phyloP scores from a whole-genome alignment of 2,329 filamentous ascomycete genomes.

The Shiraia bambusicola region DNA sequence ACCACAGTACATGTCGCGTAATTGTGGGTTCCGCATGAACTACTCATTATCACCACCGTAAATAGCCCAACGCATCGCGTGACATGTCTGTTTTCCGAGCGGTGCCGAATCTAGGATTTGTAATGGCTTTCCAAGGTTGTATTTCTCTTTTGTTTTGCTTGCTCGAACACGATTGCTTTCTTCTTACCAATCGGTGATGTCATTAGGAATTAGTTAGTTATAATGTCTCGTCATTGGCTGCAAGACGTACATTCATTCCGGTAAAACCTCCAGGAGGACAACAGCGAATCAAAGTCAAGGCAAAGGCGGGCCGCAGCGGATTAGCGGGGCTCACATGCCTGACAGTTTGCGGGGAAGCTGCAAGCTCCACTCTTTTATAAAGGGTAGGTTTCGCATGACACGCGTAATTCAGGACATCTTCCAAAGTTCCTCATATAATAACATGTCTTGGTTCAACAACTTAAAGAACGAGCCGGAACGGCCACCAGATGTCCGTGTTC shows the following conservation, averaged over 20 bases:
- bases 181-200: conserved; percentile 2
- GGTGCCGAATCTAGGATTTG: too few relatives aligned
- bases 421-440: conserved; percentile 5
- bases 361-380: conserved; percentile 11
- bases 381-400: conserved; percentile 4
- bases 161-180: background rate
- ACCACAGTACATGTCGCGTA: conserved; percentile 1
- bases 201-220: conserved; percentile 6
- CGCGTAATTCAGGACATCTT: conserved; percentile 3
- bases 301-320: conserved; percentile 1
- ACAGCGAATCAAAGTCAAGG: conserved; percentile 8
- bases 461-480: conserved; percentile 19
- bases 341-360: conserved; percentile 28
- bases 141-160: too few relatives aligned
- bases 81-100: too few relatives aligned
- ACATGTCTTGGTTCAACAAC: conserved; percentile 34
- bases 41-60: too few relatives aligned
- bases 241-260: background rate
- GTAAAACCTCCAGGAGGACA: conserved; percentile 1
- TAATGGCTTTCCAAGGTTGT: too few relatives aligned
- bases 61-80: too few relatives aligned
- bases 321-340: conserved; percentile 5
- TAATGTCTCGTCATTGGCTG: conserved; percentile 5
- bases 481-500: conserved; percentile 35
- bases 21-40: conserved; percentile 1